Conservation (phyloP, 495 filamentous ascomycete species). For the Geopyxis carbonaria region DNA sequence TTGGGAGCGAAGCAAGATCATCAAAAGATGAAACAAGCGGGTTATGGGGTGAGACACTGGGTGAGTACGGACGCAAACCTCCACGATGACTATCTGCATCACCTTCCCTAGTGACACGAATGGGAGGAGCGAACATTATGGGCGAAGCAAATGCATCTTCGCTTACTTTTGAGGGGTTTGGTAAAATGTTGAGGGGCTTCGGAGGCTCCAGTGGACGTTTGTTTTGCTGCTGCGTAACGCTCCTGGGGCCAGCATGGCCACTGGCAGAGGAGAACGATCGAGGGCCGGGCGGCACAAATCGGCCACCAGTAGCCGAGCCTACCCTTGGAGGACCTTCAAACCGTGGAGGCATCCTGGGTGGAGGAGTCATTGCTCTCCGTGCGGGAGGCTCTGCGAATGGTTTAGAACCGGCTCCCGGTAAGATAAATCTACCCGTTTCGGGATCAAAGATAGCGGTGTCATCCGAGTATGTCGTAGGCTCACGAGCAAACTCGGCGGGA, state of each 20-base stretch:
- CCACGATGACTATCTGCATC: conserved; percentile 46
- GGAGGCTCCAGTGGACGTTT: conserved; percentile 55
- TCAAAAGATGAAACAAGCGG: conserved; percentile 73
- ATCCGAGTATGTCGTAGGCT: conserved; percentile 25
- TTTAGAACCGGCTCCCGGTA: conserved; percentile 36
- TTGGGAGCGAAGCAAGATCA: conserved; percentile 68
- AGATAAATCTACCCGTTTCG: conserved; percentile 52
- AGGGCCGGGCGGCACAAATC: conserved; percentile 33
- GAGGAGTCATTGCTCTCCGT: conserved; percentile 93
- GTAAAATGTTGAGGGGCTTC: conserved; percentile 51
- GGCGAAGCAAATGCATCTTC: conserved; percentile 65
- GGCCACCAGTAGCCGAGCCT: conserved; percentile 29
- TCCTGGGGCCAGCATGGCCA: conserved; percentile 22
- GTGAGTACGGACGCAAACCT: conserved; percentile 54
- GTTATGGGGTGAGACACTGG: conserved; percentile 48
- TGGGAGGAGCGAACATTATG: conserved; percentile 77
- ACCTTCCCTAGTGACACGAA: conserved; percentile 58
- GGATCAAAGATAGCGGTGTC: conserved; percentile 53
- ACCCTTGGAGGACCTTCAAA: conserved; percentile 34
- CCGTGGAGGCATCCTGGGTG: conserved; percentile 59
- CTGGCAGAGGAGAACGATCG: conserved; percentile 22
- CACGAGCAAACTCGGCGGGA: conserved; percentile 26
- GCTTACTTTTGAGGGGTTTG: conserved; percentile 69
- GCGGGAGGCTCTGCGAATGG: conserved; percentile 66
- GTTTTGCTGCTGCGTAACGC: conserved; percentile 28